Evolutionary conservation across 495 filamentous ascomycete species (phyloP).

Genomic region (Corynascus novoguineensis): DNA sequence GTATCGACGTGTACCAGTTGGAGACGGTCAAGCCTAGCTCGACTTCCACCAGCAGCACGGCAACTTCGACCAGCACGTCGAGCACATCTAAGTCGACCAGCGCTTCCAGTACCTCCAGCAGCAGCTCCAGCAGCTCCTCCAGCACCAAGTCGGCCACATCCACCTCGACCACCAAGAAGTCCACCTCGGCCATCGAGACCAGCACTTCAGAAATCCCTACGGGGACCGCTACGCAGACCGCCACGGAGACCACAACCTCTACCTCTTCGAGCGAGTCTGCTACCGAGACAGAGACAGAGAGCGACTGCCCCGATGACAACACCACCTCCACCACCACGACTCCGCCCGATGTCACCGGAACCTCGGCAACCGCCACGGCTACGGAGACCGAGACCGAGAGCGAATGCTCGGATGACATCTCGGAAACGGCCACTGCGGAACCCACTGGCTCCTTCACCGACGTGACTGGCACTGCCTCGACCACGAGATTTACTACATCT

Average conservation of each 20-base stretch:
- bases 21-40: constrained; percentile 14
- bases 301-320: constrained; percentile 17
- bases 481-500: constrained; percentile 45
- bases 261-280: neutral
- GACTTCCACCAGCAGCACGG: constrained; percentile 30
- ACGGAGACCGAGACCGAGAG: constrained; percentile 3
- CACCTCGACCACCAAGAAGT: constrained; percentile 27
- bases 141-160: constrained; percentile 7
- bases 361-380: neutral
- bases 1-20: constrained; percentile 49
- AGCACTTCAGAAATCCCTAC: constrained; percentile 10
- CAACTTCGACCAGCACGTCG: constrained; percentile 33
- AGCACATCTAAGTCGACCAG: constrained; percentile 19
- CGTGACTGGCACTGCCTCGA: constrained; percentile 5
- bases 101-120: constrained; percentile 1
- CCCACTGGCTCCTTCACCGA: constrained; percentile 37
- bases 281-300: constrained; percentile 4
- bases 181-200: neutral
- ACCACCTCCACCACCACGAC: neutral
- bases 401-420: neutral
- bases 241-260: constrained; percentile 12
- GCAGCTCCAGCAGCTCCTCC: constrained; percentile 6
- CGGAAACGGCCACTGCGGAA: constrained; percentile 13
- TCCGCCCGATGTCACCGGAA: constrained; percentile 5
- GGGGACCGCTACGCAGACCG: constrained; percentile 12